Evolutionary conservation across 257 asterid species (phyloP).

Genomic region (Cruciata laevipes): DNA sequence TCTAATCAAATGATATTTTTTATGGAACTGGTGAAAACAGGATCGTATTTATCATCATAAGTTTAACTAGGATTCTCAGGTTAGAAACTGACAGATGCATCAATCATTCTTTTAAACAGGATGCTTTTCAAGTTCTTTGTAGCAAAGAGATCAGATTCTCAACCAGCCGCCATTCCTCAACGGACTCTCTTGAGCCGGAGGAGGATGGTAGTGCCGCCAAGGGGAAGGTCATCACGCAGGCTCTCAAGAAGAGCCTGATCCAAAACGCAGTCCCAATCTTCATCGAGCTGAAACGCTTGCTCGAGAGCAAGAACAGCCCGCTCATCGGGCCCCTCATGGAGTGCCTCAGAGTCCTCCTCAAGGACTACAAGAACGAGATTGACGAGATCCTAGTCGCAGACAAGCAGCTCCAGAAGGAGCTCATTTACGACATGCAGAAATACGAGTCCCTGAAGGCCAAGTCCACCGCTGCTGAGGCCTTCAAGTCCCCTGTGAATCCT

Average conservation of each 20-base stretch:
- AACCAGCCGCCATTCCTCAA: conserved; percentile 48
- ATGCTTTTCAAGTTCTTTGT: conserved; percentile 71
- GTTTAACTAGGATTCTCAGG: too few relatives aligned
- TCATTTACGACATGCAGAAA: conserved; percentile 76
- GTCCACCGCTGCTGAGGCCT: conserved; percentile 42
- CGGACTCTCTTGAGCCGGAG: conserved; percentile 53
- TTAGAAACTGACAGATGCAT: too few relatives aligned
- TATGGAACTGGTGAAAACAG: too few relatives aligned
- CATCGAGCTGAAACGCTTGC: conserved; percentile 76
- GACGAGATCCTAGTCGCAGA: conserved; percentile 83
- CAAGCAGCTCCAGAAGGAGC: conserved; percentile 82
- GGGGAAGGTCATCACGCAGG: conserved; percentile 77
- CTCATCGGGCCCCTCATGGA: conserved; percentile 87
- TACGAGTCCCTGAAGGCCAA: conserved; percentile 63
- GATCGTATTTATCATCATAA: too few relatives aligned
- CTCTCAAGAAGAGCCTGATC: conserved; percentile 73
- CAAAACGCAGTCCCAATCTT: conserved; percentile 91
- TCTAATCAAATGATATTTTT: too few relatives aligned
- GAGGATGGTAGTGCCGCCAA: conserved; percentile 56
- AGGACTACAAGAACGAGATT: conserved; percentile 90
- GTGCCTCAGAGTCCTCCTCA: conserved; percentile 83
- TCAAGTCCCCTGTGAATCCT: conserved; percentile 29
- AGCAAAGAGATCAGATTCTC: conserved; percentile 83
- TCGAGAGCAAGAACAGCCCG: conserved; percentile 79
- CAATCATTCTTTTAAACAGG: conserved; percentile 31